A percentile compares a stretch with the other conserved stretches of the same genome.
Evolutionary conservation across 306 rosid genomes (phyloP).

Genomic region (Comarum palustre): DNA sequence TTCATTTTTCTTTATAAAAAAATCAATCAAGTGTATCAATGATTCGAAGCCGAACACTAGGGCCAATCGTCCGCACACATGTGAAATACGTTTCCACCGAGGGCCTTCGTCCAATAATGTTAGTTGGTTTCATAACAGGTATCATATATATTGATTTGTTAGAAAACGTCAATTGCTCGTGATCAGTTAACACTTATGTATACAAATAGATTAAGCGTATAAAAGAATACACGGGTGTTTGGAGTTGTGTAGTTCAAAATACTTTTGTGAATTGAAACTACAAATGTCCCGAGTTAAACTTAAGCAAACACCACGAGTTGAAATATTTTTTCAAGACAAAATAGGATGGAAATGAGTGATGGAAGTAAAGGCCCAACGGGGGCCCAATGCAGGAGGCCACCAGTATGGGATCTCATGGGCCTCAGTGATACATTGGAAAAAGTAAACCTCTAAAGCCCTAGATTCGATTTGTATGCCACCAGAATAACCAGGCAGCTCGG

Average conservation of each 20-base stretch:
- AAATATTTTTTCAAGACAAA: background rate
- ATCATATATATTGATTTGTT: background rate
- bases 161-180: background rate
- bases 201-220: background rate
- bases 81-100: background rate
- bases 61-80: background rate
- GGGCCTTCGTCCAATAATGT: background rate
- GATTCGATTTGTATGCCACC: conserved; percentile 17
- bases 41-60: background rate
- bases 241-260: background rate
- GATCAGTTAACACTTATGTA: background rate
- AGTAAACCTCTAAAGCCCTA: too few relatives aligned
- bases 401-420: conserved; percentile 32
- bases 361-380: conserved; percentile 31
- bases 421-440: too few relatives aligned
- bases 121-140: background rate
- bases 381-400: conserved; percentile 26
- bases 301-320: background rate
- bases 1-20: background rate
- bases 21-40: background rate
- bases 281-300: background rate
- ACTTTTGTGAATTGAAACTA: background rate
- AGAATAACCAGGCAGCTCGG: conserved; percentile 14
- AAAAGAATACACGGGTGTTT: background rate
- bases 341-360: background rate